Evolutionary conservation across 208 protist species (phyloP).

Genomic region (Wallacemonas sp.): DNA sequence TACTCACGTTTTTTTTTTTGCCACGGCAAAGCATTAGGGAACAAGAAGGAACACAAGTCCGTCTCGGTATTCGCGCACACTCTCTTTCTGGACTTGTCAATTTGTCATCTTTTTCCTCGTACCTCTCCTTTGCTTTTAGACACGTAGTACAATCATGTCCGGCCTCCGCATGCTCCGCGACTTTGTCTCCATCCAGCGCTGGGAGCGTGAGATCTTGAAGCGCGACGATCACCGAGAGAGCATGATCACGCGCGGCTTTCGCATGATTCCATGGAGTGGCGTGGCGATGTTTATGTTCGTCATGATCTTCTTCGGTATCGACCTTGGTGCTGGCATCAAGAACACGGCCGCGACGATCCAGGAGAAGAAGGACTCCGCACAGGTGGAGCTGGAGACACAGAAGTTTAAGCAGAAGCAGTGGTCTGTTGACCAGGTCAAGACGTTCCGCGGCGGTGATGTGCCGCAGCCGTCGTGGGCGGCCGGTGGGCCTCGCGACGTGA

Average conservation of each 20-base stretch:
- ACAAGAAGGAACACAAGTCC: slow-evolving; percentile 19
- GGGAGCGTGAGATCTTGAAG: slow-evolving; percentile 68
- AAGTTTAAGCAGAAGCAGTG: slow-evolving; percentile 74
- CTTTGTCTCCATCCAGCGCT: slow-evolving; percentile 68
- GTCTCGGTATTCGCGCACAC: background rate
- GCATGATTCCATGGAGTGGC: slow-evolving; percentile 75
- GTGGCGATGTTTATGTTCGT: slow-evolving; percentile 83
- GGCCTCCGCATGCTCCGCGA: slow-evolving; percentile 69
- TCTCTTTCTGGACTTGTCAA: background rate
- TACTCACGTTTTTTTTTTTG: too few species aligned
- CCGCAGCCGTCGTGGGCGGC: slow-evolving; percentile 76
- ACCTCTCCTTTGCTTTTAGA: background rate
- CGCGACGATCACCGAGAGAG: slow-evolving; percentile 55
- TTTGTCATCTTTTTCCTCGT: slow-evolving; percentile 12
- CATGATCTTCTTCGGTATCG: slow-evolving; percentile 86
- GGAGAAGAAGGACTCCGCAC: slow-evolving; percentile 80
- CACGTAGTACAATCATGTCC: slow-evolving; percentile 10
- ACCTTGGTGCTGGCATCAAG: slow-evolving; percentile 78
- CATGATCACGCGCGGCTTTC: slow-evolving; percentile 42
- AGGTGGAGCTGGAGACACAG: slow-evolving; percentile 58
- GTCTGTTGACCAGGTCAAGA: slow-evolving; percentile 85
- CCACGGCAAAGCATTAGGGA: too few species aligned
- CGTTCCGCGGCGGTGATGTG: slow-evolving; percentile 60
- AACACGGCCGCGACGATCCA: slow-evolving; percentile 67
- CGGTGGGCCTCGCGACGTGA: slow-evolving; percentile 44